A percentile compares a stretch with the other conserved stretches of the same genome.
Evolutionary conservation across 768 basidiomycete species (phyloP).

Genomic region (Auricularia heimuer): DNA sequence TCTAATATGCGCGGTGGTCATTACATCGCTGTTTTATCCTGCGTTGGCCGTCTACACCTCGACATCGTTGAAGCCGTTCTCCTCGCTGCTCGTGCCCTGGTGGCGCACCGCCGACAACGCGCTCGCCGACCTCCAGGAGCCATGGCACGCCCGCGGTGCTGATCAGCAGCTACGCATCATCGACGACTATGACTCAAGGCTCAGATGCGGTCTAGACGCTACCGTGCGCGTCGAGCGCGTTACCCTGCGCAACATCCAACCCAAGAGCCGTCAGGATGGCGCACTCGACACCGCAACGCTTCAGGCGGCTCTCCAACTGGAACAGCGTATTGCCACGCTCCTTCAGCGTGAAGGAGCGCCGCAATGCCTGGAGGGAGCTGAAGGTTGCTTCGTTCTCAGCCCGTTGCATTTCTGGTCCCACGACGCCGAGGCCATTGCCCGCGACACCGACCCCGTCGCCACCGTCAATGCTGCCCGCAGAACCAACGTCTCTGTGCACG

Average conservation of each 20-base stretch:
- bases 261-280: conserved; percentile 31
- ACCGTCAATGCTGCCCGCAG: conserved; percentile 39
- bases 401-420: conserved; percentile 70
- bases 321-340: conserved; percentile 40
- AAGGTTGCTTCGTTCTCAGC: conserved; percentile 60
- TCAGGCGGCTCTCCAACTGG: conserved; percentile 52
- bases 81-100: conserved; percentile 19
- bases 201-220: conserved; percentile 57
- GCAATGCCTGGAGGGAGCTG: conserved; percentile 29
- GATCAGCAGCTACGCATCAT: conserved; percentile 42
- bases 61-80: conserved; percentile 44
- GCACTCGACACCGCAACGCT: conserved; percentile 55
- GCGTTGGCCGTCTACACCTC: conserved; percentile 77
- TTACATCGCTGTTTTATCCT: conserved; percentile 85
- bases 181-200: conserved; percentile 61
- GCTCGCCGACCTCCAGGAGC: conserved; percentile 45
- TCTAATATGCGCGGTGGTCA: conserved; percentile 77
- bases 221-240: conserved; percentile 72
- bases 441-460: conserved; percentile 45
- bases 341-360: conserved; percentile 14
- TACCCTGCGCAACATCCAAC: conserved; percentile 48
- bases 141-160: conserved; percentile 37
- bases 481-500: conserved; percentile 45
- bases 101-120: conserved; percentile 35
- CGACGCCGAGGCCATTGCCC: conserved; percentile 40